Conservation (phyloP, 148 eudicot species). For the Limonium bicolor region DNA sequence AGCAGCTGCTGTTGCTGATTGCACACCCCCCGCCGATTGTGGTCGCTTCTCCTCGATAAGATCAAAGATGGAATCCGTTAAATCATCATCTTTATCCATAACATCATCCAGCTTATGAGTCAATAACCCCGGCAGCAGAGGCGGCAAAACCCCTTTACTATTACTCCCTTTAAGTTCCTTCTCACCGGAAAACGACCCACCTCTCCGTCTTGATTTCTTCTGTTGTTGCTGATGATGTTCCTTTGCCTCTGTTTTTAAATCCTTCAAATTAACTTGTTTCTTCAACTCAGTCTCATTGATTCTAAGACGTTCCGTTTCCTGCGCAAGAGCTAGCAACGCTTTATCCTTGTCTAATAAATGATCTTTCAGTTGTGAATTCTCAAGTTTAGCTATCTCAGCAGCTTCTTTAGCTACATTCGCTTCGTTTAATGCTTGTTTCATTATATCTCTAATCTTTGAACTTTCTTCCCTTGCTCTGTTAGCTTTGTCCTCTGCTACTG, state of each 20-base stretch:
- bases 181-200: neutral
- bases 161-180: conserved; percentile 6
- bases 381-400: conserved; percentile 46
- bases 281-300: conserved; percentile 43
- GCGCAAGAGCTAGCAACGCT: conserved; percentile 31
- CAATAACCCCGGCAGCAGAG: conserved; percentile 9
- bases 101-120: conserved; percentile 17
- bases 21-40: no score
- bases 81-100: conserved; percentile 36
- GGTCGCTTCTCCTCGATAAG: conserved; percentile 16
- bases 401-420: conserved; percentile 81
- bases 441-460: conserved; percentile 55
- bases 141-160: conserved; percentile 9
- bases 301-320: conserved; percentile 57
- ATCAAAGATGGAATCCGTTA: conserved; percentile 67
- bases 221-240: conserved; percentile 3
- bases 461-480: conserved; percentile 34
- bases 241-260: conserved; percentile 13
- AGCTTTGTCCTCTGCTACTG: no score
- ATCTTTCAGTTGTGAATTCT: conserved; percentile 54
- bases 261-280: conserved; percentile 46
- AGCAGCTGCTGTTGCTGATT: neutral
- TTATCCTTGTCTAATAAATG: conserved; percentile 47
- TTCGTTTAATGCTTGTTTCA: conserved; percentile 71
- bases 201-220: neutral